These are phyloP conservation scores for Penicillium turbatum DNA, from an alignment of 495 filamentous ascomycete genomes.

Conservation along the genomic window DNA sequence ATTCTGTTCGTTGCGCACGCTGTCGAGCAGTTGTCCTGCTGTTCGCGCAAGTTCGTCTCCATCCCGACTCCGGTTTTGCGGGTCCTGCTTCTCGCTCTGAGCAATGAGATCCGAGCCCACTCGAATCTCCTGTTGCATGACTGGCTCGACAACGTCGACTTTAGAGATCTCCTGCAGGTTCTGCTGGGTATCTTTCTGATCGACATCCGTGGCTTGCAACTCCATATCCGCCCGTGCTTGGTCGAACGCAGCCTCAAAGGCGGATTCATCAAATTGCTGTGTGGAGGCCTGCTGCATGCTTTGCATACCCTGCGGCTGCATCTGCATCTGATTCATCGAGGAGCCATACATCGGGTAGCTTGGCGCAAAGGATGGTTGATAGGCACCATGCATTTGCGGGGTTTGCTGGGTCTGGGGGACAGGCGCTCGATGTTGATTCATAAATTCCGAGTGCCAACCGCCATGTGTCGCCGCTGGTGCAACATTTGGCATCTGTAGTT, in stretches of 20 bases:
- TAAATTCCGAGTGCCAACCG: conserved; percentile 56
- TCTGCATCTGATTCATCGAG: conserved; percentile 22
- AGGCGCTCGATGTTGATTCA: conserved; percentile 28
- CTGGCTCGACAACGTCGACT: conserved; percentile 3
- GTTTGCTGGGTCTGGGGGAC: conserved; percentile 22
- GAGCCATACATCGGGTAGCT: conserved; percentile 24
- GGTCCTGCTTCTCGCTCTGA: conserved; percentile 28
- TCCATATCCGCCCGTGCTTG: conserved; percentile 41
- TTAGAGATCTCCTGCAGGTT: conserved; percentile 11
- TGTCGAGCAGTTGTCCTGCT: conserved; percentile 67
- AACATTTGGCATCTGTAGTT: conserved; percentile 31
- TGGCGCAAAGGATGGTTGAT: conserved; percentile 33
- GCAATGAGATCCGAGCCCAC: conserved; percentile 53
- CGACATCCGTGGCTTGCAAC: conserved; percentile 20
- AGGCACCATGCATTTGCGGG: conserved; percentile 22
- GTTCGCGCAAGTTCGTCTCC: conserved; percentile 66
- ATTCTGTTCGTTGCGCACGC: conserved; percentile 60
- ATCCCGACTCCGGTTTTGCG: conserved; percentile 34
- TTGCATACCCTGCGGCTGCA: conserved; percentile 21
- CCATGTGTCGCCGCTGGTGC: conserved; percentile 26
- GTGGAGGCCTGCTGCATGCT: conserved; percentile 15
- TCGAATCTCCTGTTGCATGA: conserved; percentile 29
- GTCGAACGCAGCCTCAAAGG: conserved; percentile 62
- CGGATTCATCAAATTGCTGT: conserved; percentile 54
- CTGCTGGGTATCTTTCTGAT: conserved; percentile 8